Evolutionary conservation across 148 eudicot species (phyloP).

Genomic region (Cornus suecica): DNA sequence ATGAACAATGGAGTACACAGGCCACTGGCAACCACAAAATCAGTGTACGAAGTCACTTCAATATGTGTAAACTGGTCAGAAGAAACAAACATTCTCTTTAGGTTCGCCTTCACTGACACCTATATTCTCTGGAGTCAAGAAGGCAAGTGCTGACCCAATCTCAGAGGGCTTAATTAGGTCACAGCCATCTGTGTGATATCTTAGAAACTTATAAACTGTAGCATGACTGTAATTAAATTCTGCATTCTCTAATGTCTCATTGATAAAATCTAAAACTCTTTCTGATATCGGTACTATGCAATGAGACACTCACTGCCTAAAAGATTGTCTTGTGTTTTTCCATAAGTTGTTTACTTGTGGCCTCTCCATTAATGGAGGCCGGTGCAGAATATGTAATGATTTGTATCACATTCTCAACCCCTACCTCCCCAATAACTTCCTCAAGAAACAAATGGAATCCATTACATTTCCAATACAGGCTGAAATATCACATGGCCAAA

Average conservation of each 20-base stretch:
- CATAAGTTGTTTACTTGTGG: conserved; percentile 35
- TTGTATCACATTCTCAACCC: conserved; percentile 73
- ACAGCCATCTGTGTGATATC: conserved; percentile 23
- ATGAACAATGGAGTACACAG: conserved; percentile 37
- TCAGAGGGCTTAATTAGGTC: conserved; percentile 44
- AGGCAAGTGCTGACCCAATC: conserved; percentile 32
- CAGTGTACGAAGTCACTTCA: conserved; percentile 36
- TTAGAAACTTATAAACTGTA: conserved; percentile 30
- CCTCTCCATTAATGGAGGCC: conserved; percentile 39
- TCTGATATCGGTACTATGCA: conserved; percentile 64
- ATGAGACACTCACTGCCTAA: conserved; percentile 59
- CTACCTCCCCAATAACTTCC: conserved; percentile 48
- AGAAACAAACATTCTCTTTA: conserved; percentile 45
- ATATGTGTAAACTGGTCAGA: conserved; percentile 40
- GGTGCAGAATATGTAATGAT: conserved; percentile 45
- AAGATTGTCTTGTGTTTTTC: conserved; percentile 44
- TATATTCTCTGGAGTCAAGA: conserved; percentile 58
- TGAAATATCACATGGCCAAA: conserved; percentile 56
- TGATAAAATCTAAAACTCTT: conserved; percentile 24
- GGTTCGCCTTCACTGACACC: conserved; percentile 27
- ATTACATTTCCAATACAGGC: conserved; percentile 33
- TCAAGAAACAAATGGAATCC: conserved; percentile 41
- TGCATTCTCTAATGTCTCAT: conserved; percentile 38
- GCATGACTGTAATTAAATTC: conserved; percentile 41
- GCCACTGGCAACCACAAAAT: conserved; percentile 55